These are phyloP conservation scores for Coniella lustricola DNA, from an alignment of 2,329 filamentous ascomycete genomes.

Conservation along the genomic window DNA sequence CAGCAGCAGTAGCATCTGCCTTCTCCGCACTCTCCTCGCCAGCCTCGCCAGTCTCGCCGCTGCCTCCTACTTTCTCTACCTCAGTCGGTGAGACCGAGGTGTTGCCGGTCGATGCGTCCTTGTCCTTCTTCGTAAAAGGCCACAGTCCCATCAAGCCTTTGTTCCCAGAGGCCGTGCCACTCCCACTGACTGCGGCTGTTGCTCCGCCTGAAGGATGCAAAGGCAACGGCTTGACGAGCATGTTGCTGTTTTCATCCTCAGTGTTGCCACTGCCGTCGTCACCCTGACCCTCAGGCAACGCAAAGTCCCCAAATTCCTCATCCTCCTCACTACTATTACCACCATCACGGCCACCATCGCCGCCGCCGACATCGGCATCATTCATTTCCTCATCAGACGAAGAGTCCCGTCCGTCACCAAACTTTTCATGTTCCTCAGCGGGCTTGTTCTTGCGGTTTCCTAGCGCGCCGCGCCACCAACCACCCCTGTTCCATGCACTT, in stretches of 20 bases:
- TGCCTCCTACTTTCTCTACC: constrained; percentile 23
- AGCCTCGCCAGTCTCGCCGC: constrained; percentile 24
- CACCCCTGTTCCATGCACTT: constrained; percentile 27
- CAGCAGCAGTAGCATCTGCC: not conserved
- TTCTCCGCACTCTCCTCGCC: constrained; percentile 22
- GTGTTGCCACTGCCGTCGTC: constrained; percentile 10
- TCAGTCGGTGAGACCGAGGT: constrained; percentile 26
- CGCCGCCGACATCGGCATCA: constrained; percentile 35
- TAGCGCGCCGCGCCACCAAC: constrained; percentile 31
- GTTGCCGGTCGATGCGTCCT: constrained; percentile 20
- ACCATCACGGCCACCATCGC: constrained; percentile 31
- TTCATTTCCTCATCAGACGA: constrained; percentile 33
- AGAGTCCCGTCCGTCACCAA: constrained; percentile 31
- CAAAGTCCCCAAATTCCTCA: constrained; percentile 63
- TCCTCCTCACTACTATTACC: constrained; percentile 48
- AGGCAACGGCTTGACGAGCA: constrained; percentile 48
- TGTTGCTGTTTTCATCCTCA: constrained; percentile 29
- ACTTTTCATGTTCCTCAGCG: constrained; percentile 24
- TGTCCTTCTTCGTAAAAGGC: constrained; percentile 42
- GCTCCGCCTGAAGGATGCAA: constrained; percentile 39
- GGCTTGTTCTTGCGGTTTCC: constrained; percentile 11
- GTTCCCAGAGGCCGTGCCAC: constrained; percentile 22
- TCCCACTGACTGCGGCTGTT: not conserved
- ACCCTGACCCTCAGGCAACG: constrained; percentile 49
- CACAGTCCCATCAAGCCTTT: constrained; percentile 46